Percentiles rank a stretch among this genome's conserved stretches.
phyloP scores from a whole-genome alignment of 192 early-diverging fungal species.

The Coemansia sp. region DNA sequence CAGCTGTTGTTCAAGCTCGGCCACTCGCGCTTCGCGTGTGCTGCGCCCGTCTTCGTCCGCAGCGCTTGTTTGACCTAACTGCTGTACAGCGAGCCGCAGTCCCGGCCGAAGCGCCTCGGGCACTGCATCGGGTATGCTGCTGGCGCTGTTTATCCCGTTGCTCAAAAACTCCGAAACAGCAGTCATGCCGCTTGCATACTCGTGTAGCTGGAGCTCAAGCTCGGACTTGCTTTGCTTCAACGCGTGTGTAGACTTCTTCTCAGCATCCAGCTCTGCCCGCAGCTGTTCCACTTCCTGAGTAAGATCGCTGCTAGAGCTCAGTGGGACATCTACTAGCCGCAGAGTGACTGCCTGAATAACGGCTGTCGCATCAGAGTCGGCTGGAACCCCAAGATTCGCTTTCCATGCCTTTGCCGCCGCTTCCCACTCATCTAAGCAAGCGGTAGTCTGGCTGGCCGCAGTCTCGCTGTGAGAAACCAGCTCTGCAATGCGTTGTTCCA shows the following conservation, averaged over 20 bases:
- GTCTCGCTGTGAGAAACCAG: constrained; percentile 24
- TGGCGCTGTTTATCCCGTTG: neutral
- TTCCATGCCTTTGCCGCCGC: constrained; percentile 28
- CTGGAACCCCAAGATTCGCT: constrained; percentile 11
- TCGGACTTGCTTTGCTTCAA: constrained; percentile 5
- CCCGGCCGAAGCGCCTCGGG: constrained; percentile 18
- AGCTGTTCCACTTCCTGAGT: constrained; percentile 24
- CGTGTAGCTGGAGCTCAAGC: constrained; percentile 8
- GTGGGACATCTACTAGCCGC: neutral
- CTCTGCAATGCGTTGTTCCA: constrained; percentile 20
- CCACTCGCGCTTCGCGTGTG: constrained; percentile 1
- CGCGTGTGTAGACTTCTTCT: constrained; percentile 1
- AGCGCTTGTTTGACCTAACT: constrained; percentile 1
- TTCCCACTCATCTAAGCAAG: constrained; percentile 29
- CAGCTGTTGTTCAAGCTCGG: constrained; percentile 22
- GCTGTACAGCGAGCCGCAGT: constrained; percentile 8
- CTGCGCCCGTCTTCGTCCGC: neutral
- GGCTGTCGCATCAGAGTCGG: neutral
- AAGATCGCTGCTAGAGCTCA: constrained; percentile 6
- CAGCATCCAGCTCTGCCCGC: constrained; percentile 10
- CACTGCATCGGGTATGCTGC: constrained; percentile 17
- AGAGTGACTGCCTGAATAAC: neutral
- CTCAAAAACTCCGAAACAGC: constrained; percentile 7
- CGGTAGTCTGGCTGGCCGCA: neutral
- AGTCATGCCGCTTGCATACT: constrained; percentile 4